Conservation (phyloP, 2,329 filamentous ascomycete genomes). For the Mycosphaerelloides madeirae region DNA sequence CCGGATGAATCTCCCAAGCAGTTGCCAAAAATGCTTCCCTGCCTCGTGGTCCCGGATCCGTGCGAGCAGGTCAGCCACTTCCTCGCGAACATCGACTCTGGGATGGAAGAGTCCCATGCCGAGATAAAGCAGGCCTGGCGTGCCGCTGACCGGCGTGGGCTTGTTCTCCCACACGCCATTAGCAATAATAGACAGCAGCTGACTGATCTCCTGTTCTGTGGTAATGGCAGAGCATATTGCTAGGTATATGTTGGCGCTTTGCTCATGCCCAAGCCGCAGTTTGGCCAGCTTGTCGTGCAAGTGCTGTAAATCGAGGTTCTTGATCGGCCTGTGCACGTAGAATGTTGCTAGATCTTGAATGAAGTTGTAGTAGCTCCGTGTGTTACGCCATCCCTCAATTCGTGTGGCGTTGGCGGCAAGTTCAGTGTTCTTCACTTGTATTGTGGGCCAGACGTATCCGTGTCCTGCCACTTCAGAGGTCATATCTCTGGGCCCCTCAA, state of each 20-base stretch:
- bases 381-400: conserved; percentile 96
- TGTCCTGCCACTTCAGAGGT: conserved; percentile 55
- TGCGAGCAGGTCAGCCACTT: conserved; percentile 74
- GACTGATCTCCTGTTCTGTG: conserved; percentile 74
- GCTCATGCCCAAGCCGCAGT: conserved; percentile 68
- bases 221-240: conserved; percentile 63
- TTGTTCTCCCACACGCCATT: conserved; percentile 28
- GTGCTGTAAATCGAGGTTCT: conserved; percentile 82
- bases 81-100: conserved; percentile 69
- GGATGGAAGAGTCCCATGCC: conserved; percentile 90
- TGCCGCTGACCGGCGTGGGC: conserved; percentile 12
- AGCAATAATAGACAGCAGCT: conserved; percentile 32
- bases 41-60: conserved; percentile 81
- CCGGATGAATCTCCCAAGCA: conserved; percentile 81
- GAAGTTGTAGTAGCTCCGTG: conserved; percentile 90
- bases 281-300: conserved; percentile 86
- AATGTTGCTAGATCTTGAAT: conserved; percentile 49
- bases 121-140: conserved; percentile 38
- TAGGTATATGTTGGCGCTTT: conserved; percentile 80
- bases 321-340: conserved; percentile 52
- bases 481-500: conserved; percentile 12
- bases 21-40: conserved; percentile 87
- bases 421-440: conserved; percentile 73
- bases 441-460: conserved; percentile 92
- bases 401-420: conserved; percentile 85